Percentiles rank a stretch among this genome's conserved stretches.
Conservation (phyloP, 345 rosid genomes). For the Eucalyptus caleyi region DNA sequence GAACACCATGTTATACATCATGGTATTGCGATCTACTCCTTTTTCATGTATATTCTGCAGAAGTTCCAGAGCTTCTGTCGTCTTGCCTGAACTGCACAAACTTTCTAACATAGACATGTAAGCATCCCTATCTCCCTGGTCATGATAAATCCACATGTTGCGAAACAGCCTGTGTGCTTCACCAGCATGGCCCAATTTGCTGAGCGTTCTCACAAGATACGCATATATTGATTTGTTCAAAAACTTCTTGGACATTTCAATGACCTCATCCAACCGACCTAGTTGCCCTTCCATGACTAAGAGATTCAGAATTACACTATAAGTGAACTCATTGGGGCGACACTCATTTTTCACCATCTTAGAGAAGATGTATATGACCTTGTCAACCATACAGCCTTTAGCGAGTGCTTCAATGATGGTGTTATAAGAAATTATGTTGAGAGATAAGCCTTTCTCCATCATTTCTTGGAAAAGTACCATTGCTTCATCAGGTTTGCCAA, state of each 20-base stretch:
- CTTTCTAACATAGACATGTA: constrained; percentile 64
- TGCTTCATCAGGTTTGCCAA: constrained; percentile 49
- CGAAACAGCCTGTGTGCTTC: constrained; percentile 85
- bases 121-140: constrained; percentile 65
- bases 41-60: constrained; percentile 59
- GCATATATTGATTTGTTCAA: constrained; percentile 70
- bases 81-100: constrained; percentile 63
- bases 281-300: constrained; percentile 62
- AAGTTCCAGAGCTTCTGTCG: constrained; percentile 68
- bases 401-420: constrained; percentile 75
- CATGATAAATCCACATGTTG: constrained; percentile 84
- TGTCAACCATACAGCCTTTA: constrained; percentile 52
- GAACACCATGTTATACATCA: constrained; percentile 70
- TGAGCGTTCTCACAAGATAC: constrained; percentile 55
- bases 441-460: constrained; percentile 39
- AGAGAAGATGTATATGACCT: constrained; percentile 55
- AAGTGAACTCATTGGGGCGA: constrained; percentile 62
- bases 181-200: constrained; percentile 64
- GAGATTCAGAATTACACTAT: constrained; percentile 42
- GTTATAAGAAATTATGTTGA: constrained; percentile 54
- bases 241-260: constrained; percentile 59
- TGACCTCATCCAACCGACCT: constrained; percentile 41
- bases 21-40: constrained; percentile 47
- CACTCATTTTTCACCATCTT: constrained; percentile 56
- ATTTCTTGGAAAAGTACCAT: constrained; percentile 60